Evolutionary conservation across 1,139 yeast genomes (phyloP).

Genomic region (Taphrina pruni): DNA sequence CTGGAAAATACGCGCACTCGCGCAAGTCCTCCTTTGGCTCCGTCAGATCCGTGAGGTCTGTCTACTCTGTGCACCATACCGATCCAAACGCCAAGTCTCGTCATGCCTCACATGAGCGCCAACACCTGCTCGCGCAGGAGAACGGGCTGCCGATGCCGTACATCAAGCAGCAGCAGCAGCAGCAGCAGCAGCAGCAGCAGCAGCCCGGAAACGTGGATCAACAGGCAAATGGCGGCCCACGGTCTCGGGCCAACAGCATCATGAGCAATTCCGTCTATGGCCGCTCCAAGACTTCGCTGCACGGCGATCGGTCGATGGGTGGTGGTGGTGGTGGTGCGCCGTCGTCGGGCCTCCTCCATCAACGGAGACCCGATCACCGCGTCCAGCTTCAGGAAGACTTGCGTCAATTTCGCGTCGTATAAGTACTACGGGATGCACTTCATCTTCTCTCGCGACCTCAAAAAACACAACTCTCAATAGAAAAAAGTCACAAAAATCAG

Average conservation of each 20-base stretch:
- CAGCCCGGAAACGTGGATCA: background rate
- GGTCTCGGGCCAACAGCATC: background rate
- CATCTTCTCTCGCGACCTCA: too few species aligned
- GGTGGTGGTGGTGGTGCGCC: too few species aligned
- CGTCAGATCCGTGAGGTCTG: slow-evolving; percentile 11
- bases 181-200: background rate
- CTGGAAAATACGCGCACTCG: background rate
- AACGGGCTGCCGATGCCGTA: slow-evolving; percentile 23
- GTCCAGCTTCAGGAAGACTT: slow-evolving; percentile 15
- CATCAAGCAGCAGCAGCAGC: background rate
- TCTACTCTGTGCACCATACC: slow-evolving; percentile 6
- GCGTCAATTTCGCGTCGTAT: slow-evolving; percentile 7
- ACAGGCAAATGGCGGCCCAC: too few species aligned
- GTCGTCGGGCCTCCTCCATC: background rate
- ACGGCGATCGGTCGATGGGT: slow-evolving; percentile 3
- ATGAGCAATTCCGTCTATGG: slow-evolving; percentile 12
- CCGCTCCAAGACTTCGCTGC: slow-evolving; percentile 18
- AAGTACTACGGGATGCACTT: background rate
- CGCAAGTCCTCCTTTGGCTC: slow-evolving; percentile 18
- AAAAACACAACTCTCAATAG: too few species aligned
- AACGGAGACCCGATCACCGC: slow-evolving; percentile 16
- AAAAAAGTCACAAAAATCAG: too few species aligned
- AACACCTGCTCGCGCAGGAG: slow-evolving; percentile 23
- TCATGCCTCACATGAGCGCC: slow-evolving; percentile 16
- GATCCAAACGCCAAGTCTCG: slow-evolving; percentile 12